Percentiles rank a stretch among this genome's conserved stretches.
Evolutionary conservation across 2,329 filamentous ascomycete genomes (phyloP).

Genomic region (Aspergillus novofumigatus): DNA sequence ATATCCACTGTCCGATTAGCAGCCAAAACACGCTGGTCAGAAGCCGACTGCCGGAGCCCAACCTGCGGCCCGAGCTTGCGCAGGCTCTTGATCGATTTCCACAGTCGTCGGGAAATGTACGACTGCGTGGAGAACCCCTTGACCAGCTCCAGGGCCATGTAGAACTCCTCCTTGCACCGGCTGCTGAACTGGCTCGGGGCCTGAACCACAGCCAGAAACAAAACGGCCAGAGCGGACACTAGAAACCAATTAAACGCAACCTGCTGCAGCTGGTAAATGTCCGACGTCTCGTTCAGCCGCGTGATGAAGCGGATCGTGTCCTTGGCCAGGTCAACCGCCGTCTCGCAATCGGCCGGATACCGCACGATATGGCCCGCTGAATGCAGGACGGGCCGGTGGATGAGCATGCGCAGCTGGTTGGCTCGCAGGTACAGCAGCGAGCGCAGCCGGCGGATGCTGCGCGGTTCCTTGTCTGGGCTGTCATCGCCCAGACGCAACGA

Average conservation of each 20-base stretch:
- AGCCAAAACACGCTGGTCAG: neutral
- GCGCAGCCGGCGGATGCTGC: constrained; percentile 67
- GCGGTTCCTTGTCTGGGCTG: constrained; percentile 43
- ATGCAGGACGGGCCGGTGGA: constrained; percentile 82
- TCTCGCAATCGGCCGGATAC: constrained; percentile 67
- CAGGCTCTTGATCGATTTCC: constrained; percentile 59
- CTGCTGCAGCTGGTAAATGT: constrained; percentile 60
- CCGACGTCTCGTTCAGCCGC: constrained; percentile 55
- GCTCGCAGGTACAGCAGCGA: constrained; percentile 81
- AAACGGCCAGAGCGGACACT: constrained; percentile 57
- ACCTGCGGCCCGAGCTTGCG: constrained; percentile 59
- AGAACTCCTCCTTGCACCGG: constrained; percentile 59
- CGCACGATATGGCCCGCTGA: constrained; percentile 69
- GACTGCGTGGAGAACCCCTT: constrained; percentile 58
- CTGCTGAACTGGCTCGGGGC: constrained; percentile 56
- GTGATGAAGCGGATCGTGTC: constrained; percentile 60
- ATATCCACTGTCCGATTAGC: neutral
- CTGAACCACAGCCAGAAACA: constrained; percentile 61
- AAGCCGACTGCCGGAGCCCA: constrained; percentile 38
- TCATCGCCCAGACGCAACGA: constrained; percentile 51
- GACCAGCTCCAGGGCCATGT: constrained; percentile 60
- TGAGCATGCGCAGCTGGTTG: constrained; percentile 84
- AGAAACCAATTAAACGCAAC: constrained; percentile 64
- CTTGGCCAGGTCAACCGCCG: constrained; percentile 59
- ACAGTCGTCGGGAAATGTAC: constrained; percentile 58